A percentile compares a stretch with the other conserved stretches of the same genome.
phyloP scores from a whole-genome alignment of 805 yeast species.

The Candida pseudoglaebosa region DNA sequence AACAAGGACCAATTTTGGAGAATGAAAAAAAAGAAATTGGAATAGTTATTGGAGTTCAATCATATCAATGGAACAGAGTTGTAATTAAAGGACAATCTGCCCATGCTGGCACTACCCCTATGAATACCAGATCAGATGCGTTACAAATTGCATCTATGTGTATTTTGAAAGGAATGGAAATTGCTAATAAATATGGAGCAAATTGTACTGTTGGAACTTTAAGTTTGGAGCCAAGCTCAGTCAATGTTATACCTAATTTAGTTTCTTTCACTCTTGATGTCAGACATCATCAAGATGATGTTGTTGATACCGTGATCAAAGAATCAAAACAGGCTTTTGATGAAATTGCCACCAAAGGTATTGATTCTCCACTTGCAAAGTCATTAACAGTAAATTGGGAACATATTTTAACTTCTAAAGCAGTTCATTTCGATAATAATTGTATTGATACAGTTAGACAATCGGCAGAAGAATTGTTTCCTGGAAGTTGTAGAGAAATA shows the following conservation, averaged over 20 bases:
- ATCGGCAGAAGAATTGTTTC: conserved; percentile 47
- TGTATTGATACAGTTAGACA: conserved; percentile 50
- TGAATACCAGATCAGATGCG: conserved; percentile 58
- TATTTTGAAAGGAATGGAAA: conserved; percentile 52
- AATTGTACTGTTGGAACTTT: conserved; percentile 58
- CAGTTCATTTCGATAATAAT: conserved; percentile 52
- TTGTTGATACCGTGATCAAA: conserved; percentile 29
- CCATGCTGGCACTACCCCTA: conserved; percentile 74
- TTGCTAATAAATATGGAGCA: conserved; percentile 50
- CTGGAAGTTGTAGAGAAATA: conserved; percentile 40
- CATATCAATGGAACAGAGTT: conserved; percentile 57
- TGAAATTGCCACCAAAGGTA: conserved; percentile 25
- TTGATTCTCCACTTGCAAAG: conserved; percentile 16
- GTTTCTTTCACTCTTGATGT: conserved; percentile 59
- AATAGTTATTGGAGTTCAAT: conserved; percentile 64
- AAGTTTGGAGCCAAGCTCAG: conserved; percentile 54
- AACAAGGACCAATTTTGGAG: conserved; percentile 73
- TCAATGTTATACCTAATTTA: conserved; percentile 63
- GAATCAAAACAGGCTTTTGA: conserved; percentile 37
- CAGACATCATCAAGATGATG: conserved; percentile 50
- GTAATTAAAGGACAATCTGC: conserved; percentile 60
- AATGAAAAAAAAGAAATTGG: conserved; percentile 54
- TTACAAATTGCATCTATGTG: conserved; percentile 54
- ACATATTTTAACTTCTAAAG: conserved; percentile 47
- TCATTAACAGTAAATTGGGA: conserved; percentile 38